Percentiles rank a stretch among this genome's conserved stretches.
Conservation (phyloP, 495 filamentous ascomycete species). For the Tuber borchii region DNA sequence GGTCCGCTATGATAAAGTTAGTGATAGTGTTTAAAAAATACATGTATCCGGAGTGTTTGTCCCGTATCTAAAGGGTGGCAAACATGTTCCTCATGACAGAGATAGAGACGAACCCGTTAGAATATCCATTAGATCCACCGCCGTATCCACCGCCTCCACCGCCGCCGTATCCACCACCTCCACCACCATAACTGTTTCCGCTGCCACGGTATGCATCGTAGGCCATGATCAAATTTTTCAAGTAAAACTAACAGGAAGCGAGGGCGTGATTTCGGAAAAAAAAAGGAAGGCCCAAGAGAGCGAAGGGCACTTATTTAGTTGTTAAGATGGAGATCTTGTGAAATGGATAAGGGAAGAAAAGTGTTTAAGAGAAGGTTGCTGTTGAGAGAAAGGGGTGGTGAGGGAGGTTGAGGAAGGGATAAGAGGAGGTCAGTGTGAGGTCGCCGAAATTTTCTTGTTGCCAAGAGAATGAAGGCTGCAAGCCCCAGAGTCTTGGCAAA, state of each 20-base stretch:
- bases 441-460: constrained; percentile 5
- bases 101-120: constrained; percentile 32
- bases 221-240: constrained; percentile 33
- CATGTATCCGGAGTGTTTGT: constrained; percentile 11
- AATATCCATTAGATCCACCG: constrained; percentile 45
- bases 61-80: constrained; percentile 30
- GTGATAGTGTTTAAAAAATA: constrained; percentile 2
- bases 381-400: constrained; percentile 36
- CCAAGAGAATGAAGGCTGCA: background rate
- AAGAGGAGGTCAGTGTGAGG: constrained; percentile 38
- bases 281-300: constrained; percentile 19
- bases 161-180: constrained; percentile 41
- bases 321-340: constrained; percentile 20
- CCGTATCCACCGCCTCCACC: constrained; percentile 40
- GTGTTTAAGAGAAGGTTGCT: constrained; percentile 28
- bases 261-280: constrained; percentile 15
- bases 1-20: constrained; percentile 34
- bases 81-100: constrained; percentile 25
- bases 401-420: constrained; percentile 32
- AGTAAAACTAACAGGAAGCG: constrained; percentile 1
- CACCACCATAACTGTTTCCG: constrained; percentile 11
- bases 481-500: background rate
- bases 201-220: constrained; percentile 41
- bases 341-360: constrained; percentile 27
- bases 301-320: constrained; percentile 8